Conservation (phyloP, 257 asterid species). For the Apocynum venetum region DNA sequence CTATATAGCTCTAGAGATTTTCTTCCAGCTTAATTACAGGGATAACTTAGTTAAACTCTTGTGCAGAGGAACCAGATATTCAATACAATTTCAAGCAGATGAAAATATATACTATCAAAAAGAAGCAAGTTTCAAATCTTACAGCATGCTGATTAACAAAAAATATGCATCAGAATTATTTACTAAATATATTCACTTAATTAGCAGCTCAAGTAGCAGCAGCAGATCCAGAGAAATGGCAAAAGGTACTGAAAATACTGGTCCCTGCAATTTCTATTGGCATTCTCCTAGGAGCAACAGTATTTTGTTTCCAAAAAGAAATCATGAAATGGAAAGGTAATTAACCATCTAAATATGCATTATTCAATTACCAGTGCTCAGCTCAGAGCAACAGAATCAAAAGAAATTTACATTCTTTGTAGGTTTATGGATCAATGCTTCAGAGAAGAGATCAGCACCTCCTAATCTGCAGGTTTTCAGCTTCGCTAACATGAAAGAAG, state of each 20-base stretch:
- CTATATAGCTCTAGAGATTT: too few relatives aligned
- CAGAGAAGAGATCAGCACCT: constrained; percentile 7
- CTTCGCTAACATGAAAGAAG: constrained; percentile 21
- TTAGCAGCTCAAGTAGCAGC: constrained; percentile 26
- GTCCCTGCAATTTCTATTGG: constrained; percentile 18
- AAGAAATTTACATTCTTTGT: neutral
- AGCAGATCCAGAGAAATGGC: constrained; percentile 8
- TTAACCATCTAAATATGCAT: neutral
- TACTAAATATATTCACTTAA: neutral
- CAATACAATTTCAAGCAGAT: too few relatives aligned
- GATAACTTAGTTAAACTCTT: too few relatives aligned
- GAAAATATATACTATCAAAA: neutral
- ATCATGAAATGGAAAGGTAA: constrained; percentile 19
- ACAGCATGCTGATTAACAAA: neutral
- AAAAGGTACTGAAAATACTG: constrained; percentile 7
- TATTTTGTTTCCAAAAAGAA: constrained; percentile 21
- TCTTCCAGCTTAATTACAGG: too few relatives aligned
- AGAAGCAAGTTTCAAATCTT: neutral
- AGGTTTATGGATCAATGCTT: constrained; percentile 12
- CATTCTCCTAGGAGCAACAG: constrained; percentile 20
- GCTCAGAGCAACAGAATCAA: too few relatives aligned
- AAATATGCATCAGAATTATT: neutral
- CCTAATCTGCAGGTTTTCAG: constrained; percentile 22
- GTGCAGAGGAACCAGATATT: too few relatives aligned
- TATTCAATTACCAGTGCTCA: too few relatives aligned